Base-by-base conservation (phyloP, 176 grass and related monocot species). In the Cocos nucifera region DNA sequence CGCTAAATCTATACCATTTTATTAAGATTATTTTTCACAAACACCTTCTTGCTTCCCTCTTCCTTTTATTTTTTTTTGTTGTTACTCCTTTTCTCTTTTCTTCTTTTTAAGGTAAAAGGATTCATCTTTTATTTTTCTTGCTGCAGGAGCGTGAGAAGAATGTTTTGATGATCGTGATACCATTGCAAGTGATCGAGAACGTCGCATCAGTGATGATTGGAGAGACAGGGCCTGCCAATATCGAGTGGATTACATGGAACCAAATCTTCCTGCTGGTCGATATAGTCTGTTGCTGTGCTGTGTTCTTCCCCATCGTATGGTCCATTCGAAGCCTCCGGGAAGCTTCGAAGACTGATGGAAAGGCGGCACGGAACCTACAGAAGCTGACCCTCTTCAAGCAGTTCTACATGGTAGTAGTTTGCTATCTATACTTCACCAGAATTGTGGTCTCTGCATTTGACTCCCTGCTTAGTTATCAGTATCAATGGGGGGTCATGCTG, bases 381-480 rank as follows among this genome's bases (percentile, higher is more conserved):
- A 89, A 89, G 80, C 85, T 89, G 54, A 84, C 77, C 0, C 77
- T 89, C 52, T 89, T 89, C 85, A 84, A 80, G 65, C 56, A 80
- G 65, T 89, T 84, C 80, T 89, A 84, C 73, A 48, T 80, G 1
- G 80, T 89, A 0, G 73, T 89, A 2, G 73, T 89, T 51, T 66
- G 73, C 10, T 89, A 89, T 44, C 80, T 89, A 39, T 89, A 89
- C 80, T 84, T 84, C 85, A 89, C 85, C 0, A 57, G 77, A 19
- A 80, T 89, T 61, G 77, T 78, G 22, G 73, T 63, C 0, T 73
- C 73, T 0, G 77, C 85, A 4, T 67, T 80, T 22, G 62, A 69
- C 19, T 65, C 65, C 17, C 22, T 83, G 69, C 80, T 89, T 49
- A 76, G 62, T 66, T 83, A 83, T 73, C 73, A 17, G 73, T 77